phyloP scores from a whole-genome alignment of 345 rosid genomes.

The Linum trigynum region DNA sequence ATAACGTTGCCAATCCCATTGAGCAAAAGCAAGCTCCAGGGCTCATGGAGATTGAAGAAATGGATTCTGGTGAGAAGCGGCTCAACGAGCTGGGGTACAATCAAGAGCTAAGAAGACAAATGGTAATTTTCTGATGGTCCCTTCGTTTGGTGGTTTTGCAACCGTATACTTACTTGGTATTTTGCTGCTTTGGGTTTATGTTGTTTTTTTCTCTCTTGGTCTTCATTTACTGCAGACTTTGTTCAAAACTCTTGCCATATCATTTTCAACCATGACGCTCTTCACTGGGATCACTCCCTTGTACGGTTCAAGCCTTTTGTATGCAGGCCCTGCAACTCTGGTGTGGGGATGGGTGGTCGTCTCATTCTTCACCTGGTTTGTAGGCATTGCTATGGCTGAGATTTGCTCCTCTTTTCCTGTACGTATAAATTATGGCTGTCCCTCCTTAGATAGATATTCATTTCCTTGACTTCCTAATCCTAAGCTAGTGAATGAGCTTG shows the following conservation, averaged over 20 bases:
- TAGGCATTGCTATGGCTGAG: constrained; percentile 56
- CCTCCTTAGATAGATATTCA: background rate
- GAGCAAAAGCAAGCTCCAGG: background rate
- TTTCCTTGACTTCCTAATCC: background rate
- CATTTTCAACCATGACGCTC: constrained; percentile 58
- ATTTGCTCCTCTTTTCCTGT: constrained; percentile 65
- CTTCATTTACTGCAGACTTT: constrained; percentile 31
- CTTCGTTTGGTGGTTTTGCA: background rate
- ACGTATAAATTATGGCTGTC: background rate
- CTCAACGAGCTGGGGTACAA: constrained; percentile 23
- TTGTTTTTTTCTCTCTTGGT: background rate
- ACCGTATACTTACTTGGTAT: background rate
- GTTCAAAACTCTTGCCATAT: constrained; percentile 50
- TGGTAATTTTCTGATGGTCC: constrained; percentile 6
- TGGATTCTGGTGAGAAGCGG: constrained; percentile 19
- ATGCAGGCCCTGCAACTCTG: constrained; percentile 50
- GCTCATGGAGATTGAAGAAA: background rate
- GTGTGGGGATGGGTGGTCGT: constrained; percentile 69
- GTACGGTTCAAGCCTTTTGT: constrained; percentile 50
- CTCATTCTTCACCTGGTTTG: constrained; percentile 55
- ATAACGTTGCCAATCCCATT: background rate
- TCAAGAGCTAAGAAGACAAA: constrained; percentile 19
- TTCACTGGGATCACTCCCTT: constrained; percentile 50
- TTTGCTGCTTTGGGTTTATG: background rate
- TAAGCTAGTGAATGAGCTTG: too few relatives aligned